phyloP scores from a whole-genome alignment of 148 eudicot genomes.

The Pouteria glomerata region DNA sequence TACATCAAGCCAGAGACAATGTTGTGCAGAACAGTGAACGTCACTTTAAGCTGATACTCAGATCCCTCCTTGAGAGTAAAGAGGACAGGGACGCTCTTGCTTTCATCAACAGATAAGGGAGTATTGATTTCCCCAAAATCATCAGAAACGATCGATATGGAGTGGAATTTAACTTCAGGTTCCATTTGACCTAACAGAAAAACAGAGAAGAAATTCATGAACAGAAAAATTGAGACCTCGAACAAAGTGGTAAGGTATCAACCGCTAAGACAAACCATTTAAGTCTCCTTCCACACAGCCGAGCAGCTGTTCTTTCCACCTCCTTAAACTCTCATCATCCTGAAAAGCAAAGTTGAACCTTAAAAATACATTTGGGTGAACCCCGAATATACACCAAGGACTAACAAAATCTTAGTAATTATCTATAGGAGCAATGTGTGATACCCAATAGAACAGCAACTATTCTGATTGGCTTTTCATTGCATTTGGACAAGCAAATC shows the following conservation, averaged over 20 bases:
- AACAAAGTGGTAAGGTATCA: background rate
- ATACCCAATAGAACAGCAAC: background rate
- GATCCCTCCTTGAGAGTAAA: slow-evolving; percentile 59
- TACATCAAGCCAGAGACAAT: slow-evolving; percentile 57
- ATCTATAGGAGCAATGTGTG: background rate
- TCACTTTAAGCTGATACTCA: slow-evolving; percentile 46
- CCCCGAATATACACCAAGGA: background rate
- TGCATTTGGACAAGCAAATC: background rate
- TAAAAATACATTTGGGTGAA: background rate
- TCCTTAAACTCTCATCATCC: slow-evolving; percentile 69
- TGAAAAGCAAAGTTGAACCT: slow-evolving; percentile 15
- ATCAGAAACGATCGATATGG: slow-evolving; percentile 49
- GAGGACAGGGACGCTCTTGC: slow-evolving; percentile 25
- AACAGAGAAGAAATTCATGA: background rate
- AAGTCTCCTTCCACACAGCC: slow-evolving; percentile 52
- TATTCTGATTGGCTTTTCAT: background rate
- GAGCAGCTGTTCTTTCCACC: slow-evolving; percentile 71
- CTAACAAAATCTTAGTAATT: background rate
- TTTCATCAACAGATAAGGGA: slow-evolving; percentile 43
- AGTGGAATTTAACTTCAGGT: slow-evolving; percentile 60
- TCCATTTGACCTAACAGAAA: slow-evolving; percentile 45
- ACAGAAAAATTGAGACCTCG: background rate
- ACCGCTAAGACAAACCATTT: slow-evolving; percentile 33
- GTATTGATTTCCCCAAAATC: slow-evolving; percentile 50
- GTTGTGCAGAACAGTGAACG: slow-evolving; percentile 55